Conservation (phyloP, 1,139 yeast species). For the Oligophagozyma castellii region DNA sequence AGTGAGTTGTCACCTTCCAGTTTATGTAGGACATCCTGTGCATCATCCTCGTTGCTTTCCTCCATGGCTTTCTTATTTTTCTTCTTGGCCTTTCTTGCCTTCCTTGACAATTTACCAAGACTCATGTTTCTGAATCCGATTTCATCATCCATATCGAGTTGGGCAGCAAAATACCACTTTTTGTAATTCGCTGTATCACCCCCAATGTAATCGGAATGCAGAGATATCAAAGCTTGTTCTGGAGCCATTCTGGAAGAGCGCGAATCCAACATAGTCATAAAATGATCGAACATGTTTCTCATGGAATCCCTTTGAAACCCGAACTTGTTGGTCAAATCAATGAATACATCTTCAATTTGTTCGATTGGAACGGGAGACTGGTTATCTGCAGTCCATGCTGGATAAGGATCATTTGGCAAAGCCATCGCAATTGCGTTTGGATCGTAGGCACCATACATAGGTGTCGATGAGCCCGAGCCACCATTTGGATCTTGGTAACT, state of each 20-base stretch:
- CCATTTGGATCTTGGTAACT: conserved; percentile 64
- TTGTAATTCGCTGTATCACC: conserved; percentile 85
- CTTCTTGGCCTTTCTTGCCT: conserved; percentile 41
- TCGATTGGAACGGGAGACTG: conserved; percentile 75
- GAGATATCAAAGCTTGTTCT: conserved; percentile 76
- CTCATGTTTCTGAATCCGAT: conserved; percentile 70
- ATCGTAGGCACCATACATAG: conserved; percentile 73
- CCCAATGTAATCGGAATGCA: conserved; percentile 96
- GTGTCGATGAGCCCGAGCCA: conserved; percentile 83
- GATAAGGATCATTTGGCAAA: conserved; percentile 63
- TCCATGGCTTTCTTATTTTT: conserved; percentile 50
- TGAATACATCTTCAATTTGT: conserved; percentile 84
- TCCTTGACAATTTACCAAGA: conserved; percentile 52
- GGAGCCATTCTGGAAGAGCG: conserved; percentile 96
- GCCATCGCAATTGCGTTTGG: conserved; percentile 48
- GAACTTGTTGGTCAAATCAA: conserved; percentile 77
- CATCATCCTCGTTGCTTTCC: conserved; percentile 33
- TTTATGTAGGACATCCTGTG: conserved; percentile 39
- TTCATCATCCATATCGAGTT: conserved; percentile 71
- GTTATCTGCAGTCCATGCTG: conserved; percentile 91
- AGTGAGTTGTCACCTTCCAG: conserved; percentile 76
- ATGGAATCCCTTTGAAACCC: conserved; percentile 97
- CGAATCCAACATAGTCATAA: conserved; percentile 87
- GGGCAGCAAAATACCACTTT: conserved; percentile 95
- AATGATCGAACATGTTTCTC: conserved; percentile 94